phyloP scores from a whole-genome alignment of 768 basidiomycete species.

The Dacryopinax primogenitus region DNA sequence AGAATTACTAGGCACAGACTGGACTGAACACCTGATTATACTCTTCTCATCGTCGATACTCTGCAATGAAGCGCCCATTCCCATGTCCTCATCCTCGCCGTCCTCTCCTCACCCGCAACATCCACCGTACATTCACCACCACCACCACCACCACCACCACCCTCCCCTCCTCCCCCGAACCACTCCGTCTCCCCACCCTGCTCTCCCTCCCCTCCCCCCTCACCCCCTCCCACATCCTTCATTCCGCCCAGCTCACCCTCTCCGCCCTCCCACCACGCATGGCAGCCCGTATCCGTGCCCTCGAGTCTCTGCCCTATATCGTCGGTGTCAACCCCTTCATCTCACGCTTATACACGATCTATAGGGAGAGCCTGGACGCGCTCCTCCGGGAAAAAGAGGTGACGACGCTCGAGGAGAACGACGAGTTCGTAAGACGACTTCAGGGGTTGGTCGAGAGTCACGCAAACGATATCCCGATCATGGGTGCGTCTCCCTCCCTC shows the following conservation, averaged over 20 bases:
- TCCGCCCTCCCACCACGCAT: constrained; percentile 67
- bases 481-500: constrained; percentile 32
- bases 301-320: constrained; percentile 72
- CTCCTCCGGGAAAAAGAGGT: constrained; percentile 56
- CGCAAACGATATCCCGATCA: constrained; percentile 75
- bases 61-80: constrained; percentile 29
- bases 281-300: constrained; percentile 56
- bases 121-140: constrained; percentile 19
- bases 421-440: constrained; percentile 52
- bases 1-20: no score
- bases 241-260: constrained; percentile 60
- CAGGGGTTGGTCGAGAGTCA: constrained; percentile 60
- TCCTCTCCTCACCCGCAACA: constrained; percentile 26
- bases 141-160: not conserved
- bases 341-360: constrained; percentile 52
- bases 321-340: constrained; percentile 83
- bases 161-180: constrained; percentile 39
- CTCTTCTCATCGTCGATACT: constrained; percentile 23
- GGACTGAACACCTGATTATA: no score
- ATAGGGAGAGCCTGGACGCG: constrained; percentile 55
- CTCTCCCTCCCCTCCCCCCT: constrained; percentile 66
- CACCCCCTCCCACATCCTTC: constrained; percentile 53
- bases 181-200: constrained; percentile 58
- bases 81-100: constrained; percentile 23
- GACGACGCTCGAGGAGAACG: constrained; percentile 55